phyloP scores from a whole-genome alignment of 805 yeast species.

The Danielia oregonensis region DNA sequence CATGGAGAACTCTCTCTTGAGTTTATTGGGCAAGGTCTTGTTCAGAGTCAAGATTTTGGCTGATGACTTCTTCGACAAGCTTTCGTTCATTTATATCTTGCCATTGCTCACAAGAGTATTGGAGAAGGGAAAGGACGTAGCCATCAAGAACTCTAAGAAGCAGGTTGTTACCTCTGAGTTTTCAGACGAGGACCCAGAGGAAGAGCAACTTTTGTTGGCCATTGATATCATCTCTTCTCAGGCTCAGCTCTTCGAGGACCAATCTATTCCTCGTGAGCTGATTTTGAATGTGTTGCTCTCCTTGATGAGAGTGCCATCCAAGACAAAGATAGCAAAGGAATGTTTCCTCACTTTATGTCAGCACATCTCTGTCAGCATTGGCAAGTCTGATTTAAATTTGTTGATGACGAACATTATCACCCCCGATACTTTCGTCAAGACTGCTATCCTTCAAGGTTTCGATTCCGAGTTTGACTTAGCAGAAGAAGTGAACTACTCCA shows the following conservation, averaged over 20 bases:
- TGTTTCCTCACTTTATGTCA: constrained; percentile 76
- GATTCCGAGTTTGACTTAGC: constrained; percentile 78
- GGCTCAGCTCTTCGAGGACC: constrained; percentile 55
- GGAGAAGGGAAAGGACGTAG: constrained; percentile 57
- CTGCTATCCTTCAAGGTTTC: constrained; percentile 74
- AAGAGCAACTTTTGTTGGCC: constrained; percentile 76
- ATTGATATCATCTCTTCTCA: constrained; percentile 71
- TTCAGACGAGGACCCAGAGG: constrained; percentile 80
- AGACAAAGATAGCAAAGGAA: constrained; percentile 79
- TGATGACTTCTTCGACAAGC: constrained; percentile 65
- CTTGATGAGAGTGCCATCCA: constrained; percentile 68
- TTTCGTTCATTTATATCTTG: constrained; percentile 66
- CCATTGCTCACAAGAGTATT: constrained; percentile 72
- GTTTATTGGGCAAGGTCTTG: constrained; percentile 60
- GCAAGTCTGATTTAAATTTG: constrained; percentile 52
- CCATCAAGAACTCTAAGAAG: constrained; percentile 51
- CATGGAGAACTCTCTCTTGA: constrained; percentile 49
- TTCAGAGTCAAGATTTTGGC: constrained; percentile 73
- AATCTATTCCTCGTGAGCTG: constrained; percentile 63
- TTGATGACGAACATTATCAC: constrained; percentile 56
- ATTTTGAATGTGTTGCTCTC: constrained; percentile 61
- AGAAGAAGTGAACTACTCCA: constrained; percentile 44
- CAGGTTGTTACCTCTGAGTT: constrained; percentile 57
- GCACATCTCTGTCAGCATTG: constrained; percentile 62
- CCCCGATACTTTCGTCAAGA: constrained; percentile 68